phyloP scores from a whole-genome alignment of 2,329 filamentous ascomycete genomes.

The Cordyceps cicadae region DNA sequence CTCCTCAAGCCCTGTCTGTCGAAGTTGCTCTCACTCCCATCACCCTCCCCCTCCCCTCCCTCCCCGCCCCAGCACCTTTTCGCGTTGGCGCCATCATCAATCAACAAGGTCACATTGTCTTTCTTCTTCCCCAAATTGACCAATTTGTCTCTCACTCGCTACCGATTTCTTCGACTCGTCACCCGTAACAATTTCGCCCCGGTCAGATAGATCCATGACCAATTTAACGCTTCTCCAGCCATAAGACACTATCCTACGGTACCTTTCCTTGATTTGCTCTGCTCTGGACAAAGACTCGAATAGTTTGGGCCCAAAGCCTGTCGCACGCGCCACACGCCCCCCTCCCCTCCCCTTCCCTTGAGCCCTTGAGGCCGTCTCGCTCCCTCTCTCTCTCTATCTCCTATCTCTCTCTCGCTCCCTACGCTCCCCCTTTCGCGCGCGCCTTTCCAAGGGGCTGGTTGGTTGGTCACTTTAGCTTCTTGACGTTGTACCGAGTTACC shows the following conservation, averaged over 20 bases:
- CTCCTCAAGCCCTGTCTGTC: background rate
- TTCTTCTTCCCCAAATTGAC: slow-evolving; percentile 1
- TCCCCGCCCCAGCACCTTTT: background rate
- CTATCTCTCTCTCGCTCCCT: too few relatives aligned
- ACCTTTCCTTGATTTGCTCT: background rate
- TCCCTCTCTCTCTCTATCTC: too few relatives aligned
- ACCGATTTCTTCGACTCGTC: background rate
- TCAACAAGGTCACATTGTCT: slow-evolving; percentile 4
- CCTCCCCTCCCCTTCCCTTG: too few relatives aligned
- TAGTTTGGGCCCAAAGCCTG: background rate
- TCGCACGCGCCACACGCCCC: slow-evolving; percentile 6
- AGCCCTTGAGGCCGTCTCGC: too few relatives aligned
- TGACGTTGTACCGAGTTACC: background rate
- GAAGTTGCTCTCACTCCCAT: too few relatives aligned
- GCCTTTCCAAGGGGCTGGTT: background rate
- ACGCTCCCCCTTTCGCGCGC: background rate
- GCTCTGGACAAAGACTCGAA: slow-evolving; percentile 8
- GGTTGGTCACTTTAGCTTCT: too few relatives aligned
- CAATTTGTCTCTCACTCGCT: background rate
- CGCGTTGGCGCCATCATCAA: slow-evolving; percentile 9
- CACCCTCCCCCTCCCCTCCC: background rate
- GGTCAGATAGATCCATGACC: slow-evolving; percentile 6
- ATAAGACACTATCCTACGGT: slow-evolving; percentile 10
- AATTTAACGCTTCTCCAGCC: slow-evolving; percentile 11
- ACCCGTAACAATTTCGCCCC: background rate